These are phyloP conservation scores for Schizopora paradoxa DNA, from an alignment of 1,284 basidiomycete species.

Conservation along the genomic window DNA sequence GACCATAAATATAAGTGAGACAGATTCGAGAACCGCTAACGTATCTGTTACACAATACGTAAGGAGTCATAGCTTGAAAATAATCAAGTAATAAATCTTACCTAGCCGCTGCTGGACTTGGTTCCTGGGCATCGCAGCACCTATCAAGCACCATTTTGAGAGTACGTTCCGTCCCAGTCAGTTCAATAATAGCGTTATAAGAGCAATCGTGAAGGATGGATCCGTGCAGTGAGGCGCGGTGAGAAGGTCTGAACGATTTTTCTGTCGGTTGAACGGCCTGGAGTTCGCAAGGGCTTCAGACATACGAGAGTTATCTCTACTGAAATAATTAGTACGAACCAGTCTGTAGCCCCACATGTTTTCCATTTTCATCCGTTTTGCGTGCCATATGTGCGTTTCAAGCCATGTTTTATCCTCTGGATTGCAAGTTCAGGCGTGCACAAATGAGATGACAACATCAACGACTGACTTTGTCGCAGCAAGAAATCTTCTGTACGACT, in stretches of 20 bases:
- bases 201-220: constrained; percentile 86
- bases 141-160: constrained; percentile 49
- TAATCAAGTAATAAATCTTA: constrained; percentile 23
- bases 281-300: background rate
- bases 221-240: constrained; percentile 78
- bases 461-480: constrained; percentile 58
- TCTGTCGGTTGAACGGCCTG: constrained; percentile 80
- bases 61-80: constrained; percentile 4
- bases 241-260: constrained; percentile 84
- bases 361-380: constrained; percentile 90
- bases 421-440: constrained; percentile 2
- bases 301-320: background rate
- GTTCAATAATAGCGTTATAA: constrained; percentile 71
- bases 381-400: constrained; percentile 91
- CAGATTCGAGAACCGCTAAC: constrained; percentile 49
- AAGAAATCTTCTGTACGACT: constrained; percentile 50
- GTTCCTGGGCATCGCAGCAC: constrained; percentile 60
- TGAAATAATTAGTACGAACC: constrained; percentile 32
- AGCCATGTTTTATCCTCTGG: constrained; percentile 83
- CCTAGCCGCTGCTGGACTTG: constrained; percentile 54
- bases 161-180: constrained; percentile 55
- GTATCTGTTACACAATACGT: constrained; percentile 36
- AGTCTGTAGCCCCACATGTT: constrained; percentile 86
- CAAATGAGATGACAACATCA: background rate
- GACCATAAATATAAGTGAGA: constrained; percentile 61